Evolutionary conservation across 768 basidiomycete species (phyloP), one percentile per base, ranked within the genome.

Genomic region (Suillus subluteus): DNA sequence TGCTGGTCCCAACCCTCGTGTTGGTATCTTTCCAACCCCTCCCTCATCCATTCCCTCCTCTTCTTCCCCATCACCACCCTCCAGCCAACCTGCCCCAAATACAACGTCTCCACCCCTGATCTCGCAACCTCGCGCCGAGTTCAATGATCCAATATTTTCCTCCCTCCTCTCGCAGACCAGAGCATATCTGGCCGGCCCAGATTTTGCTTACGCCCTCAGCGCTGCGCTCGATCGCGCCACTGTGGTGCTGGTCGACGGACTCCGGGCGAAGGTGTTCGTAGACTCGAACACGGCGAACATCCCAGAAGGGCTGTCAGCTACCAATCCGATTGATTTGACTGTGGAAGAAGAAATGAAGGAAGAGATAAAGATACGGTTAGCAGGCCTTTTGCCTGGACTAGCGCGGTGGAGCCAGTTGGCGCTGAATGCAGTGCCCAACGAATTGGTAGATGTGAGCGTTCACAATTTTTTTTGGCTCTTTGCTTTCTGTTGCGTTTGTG

Each of bases 311-410:
- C 73, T 66, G 35, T 67, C 68, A 2, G 71, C 72, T 5, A 63
- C 67, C 23, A 76, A 73, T 32, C 62, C 69, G 40, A 67, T 68
- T 48, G 67, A 66, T 26, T 81, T 50, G 21, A 26, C 64, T 1
- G 26, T 18, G 37, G 35, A 35, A 16, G 67, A 67, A 12, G 50
- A n/a, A 50, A 37, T 56, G 37, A 69, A 63, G 48, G 75, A 82
- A 54, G 84, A 84, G 37, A 74, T 82, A 59, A 83, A 85, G 70
- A 85, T 93, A 61, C 81, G 92, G 56, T 76, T 98, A 16, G 96
- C 94, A 16, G 88, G 89, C 6, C 78, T 97, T 70, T 78, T 98
- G 37, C 96, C 95, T 5, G 91, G 87, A 1, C 79, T 98, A 50
- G 88, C 91, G 64, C 81, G 87, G 65, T 95, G 95, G 94, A 90